Percentiles rank a stretch among this genome's conserved stretches.
These are phyloP conservation scores for Dothistroma pini DNA, from an alignment of 2,329 filamentous ascomycete genomes.

Conservation along the genomic window DNA sequence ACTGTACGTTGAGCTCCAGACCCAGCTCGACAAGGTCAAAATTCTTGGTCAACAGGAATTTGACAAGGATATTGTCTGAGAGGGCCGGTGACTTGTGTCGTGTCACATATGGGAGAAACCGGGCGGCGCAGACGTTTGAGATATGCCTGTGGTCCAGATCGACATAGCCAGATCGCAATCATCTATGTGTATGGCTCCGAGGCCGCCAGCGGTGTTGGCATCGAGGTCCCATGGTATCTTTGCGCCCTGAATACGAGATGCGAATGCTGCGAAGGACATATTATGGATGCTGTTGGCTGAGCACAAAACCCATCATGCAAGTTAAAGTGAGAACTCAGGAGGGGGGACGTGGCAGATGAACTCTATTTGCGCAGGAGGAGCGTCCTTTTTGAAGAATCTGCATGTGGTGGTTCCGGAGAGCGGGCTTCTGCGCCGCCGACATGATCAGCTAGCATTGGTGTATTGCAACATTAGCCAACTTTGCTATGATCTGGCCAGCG, in stretches of 20 bases:
- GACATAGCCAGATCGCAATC: neutral
- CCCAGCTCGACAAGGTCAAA: neutral
- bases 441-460: neutral
- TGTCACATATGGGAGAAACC: neutral
- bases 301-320: neutral
- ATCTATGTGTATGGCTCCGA: neutral
- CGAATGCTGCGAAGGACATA: neutral
- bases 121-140: neutral
- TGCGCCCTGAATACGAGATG: neutral
- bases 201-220: neutral
- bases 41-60: neutral
- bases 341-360: neutral
- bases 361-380: neutral
- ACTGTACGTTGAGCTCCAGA: constrained; percentile 1
- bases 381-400: neutral
- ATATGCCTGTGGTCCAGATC: neutral
- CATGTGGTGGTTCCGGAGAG: neutral
- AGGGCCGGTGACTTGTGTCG: neutral
- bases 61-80: neutral
- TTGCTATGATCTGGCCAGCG: neutral
- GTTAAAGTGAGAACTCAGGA: neutral
- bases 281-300: too few relatives aligned
- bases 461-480: neutral
- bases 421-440: neutral
- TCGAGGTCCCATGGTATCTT: neutral